A percentile compares a stretch with the other conserved stretches of the same genome.
phyloP scores from a whole-genome alignment of 805 yeast species.

The Candida arabinofermentans region DNA sequence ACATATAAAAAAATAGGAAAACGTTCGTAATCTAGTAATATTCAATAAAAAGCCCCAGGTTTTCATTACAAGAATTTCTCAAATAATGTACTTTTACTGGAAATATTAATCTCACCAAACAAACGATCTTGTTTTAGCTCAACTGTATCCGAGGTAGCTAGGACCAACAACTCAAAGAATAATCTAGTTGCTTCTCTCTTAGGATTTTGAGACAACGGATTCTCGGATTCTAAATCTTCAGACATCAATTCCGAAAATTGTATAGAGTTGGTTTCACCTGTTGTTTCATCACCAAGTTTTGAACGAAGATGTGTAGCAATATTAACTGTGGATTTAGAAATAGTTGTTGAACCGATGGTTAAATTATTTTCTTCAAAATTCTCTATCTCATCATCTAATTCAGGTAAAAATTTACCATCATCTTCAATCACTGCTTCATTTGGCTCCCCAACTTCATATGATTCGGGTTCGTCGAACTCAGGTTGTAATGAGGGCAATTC shows the following conservation, averaged over 20 bases:
- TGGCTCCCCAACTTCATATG: conserved; percentile 9
- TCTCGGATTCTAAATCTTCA: conserved; percentile 30
- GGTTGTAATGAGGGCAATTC: conserved; percentile 14
- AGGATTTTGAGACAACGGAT: conserved; percentile 36
- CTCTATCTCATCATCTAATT: conserved; percentile 22
- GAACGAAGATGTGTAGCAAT: conserved; percentile 46
- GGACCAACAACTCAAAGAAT: conserved; percentile 77
- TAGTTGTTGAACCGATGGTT: conserved; percentile 19
- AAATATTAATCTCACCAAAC: conserved; percentile 57
- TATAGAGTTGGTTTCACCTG: conserved; percentile 17
- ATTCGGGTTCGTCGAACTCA: conserved; percentile 12
- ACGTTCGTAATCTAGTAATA: not conserved
- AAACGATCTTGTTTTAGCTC: conserved; percentile 54
- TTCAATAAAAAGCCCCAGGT: not conserved
- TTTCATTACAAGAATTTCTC: conserved; percentile 15
- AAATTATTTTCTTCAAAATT: conserved; percentile 18
- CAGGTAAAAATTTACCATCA: conserved; percentile 17
- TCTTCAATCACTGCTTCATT: not conserved
- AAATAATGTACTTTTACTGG: conserved; percentile 15
- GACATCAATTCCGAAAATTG: conserved; percentile 39
- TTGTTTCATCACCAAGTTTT: conserved; percentile 20
- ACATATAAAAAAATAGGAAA: not conserved
- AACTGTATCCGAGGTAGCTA: conserved; percentile 75
- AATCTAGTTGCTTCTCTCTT: conserved; percentile 63
- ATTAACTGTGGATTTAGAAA: conserved; percentile 47